Conservation (phyloP, 106 monocot species). For the Platanthera zijinensis region DNA sequence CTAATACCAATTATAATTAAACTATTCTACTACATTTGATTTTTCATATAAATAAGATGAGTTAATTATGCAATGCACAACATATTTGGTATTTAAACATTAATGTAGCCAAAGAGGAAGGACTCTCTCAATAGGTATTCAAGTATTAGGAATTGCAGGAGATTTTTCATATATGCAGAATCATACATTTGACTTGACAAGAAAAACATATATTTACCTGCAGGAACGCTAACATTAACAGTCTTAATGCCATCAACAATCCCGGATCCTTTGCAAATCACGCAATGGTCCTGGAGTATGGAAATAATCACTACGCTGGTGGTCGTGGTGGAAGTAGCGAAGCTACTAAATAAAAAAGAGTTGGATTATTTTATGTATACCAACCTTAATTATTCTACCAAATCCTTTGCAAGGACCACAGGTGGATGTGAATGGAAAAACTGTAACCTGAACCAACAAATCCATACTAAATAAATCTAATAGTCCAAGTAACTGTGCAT, state of each 20-base stretch:
- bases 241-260: slow-evolving; percentile 59
- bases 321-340: too few species aligned
- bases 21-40: too few species aligned
- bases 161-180: not conserved
- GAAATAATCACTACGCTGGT: not conserved
- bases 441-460: slow-evolving; percentile 53
- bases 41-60: too few species aligned
- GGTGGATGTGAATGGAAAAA: slow-evolving; percentile 75
- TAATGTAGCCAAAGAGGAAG: too few species aligned
- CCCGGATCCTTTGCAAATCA: slow-evolving; percentile 64
- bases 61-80: too few species aligned
- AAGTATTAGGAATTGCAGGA: not conserved
- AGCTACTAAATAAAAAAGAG: too few species aligned
- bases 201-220: slow-evolving; percentile 34
- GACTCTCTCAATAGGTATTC: too few species aligned
- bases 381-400: slow-evolving; percentile 83
- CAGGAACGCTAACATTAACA: slow-evolving; percentile 70
- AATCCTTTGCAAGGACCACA: slow-evolving; percentile 74
- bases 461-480: slow-evolving; percentile 3
- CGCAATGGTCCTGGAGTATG: slow-evolving; percentile 52
- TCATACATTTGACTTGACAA: not conserved
- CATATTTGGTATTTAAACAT: too few species aligned
- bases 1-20: too few species aligned
- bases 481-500: not conserved
- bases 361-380: not conserved